A percentile compares a stretch with the other conserved stretches of the same genome.
These are phyloP conservation scores for Astragalus glycyphyllos DNA, from an alignment of 306 rosid genomes.

Conservation along the genomic window DNA sequence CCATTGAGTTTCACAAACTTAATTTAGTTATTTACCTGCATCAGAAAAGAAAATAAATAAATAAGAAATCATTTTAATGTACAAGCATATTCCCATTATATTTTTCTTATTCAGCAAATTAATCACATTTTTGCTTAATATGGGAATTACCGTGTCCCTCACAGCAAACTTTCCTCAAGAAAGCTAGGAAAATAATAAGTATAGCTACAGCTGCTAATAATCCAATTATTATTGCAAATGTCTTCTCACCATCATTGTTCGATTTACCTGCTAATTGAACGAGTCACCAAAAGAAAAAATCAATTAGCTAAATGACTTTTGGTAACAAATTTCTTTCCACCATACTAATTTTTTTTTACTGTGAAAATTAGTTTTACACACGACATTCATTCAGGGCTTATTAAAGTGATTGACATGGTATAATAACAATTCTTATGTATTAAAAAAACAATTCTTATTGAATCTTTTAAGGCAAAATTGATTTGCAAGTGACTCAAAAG, in stretches of 20 bases:
- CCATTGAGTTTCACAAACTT: constrained; percentile 41
- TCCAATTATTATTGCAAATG: constrained; percentile 90
- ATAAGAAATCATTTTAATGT: constrained; percentile 3
- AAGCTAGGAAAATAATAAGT: constrained; percentile 74
- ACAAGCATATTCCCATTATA: background rate
- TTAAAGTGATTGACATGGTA: no score
- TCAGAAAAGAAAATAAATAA: constrained; percentile 11
- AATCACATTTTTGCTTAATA: background rate
- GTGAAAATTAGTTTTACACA: no score
- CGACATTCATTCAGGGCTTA: no score
- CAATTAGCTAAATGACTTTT: background rate
- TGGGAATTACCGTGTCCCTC: constrained; percentile 60
- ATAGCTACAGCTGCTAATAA: constrained; percentile 86
- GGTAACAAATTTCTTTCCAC: background rate
- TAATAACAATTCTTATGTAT: no score
- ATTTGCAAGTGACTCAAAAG: background rate
- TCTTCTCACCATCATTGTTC: constrained; percentile 66
- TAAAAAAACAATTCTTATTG: background rate
- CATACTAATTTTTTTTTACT: background rate
- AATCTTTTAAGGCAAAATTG: no score
- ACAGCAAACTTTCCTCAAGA: constrained; percentile 62
- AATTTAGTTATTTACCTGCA: constrained; percentile 75
- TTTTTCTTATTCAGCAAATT: background rate
- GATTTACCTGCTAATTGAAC: constrained; percentile 59
- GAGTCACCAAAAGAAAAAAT: background rate